phyloP scores from a whole-genome alignment of 2,329 filamentous ascomycete genomes.

The Neonectria neomacrospora region DNA sequence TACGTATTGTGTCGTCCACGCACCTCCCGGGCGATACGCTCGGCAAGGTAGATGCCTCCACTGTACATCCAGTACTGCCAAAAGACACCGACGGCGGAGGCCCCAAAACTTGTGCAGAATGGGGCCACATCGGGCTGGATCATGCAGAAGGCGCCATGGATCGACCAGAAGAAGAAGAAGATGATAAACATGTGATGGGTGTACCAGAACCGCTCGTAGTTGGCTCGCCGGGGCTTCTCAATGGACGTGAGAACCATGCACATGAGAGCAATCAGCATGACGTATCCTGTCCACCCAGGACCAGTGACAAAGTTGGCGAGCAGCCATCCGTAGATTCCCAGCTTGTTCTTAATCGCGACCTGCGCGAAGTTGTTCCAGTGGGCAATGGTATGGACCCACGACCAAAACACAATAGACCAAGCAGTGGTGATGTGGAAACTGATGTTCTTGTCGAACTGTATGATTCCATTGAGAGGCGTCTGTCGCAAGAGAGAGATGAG shows the following conservation, averaged over 20 bases:
- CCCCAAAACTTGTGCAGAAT: constrained; percentile 76
- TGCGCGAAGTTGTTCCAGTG: constrained; percentile 90
- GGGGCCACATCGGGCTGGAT: constrained; percentile 85
- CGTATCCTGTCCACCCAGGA: constrained; percentile 86
- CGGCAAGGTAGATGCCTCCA: constrained; percentile 82
- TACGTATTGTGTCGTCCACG: constrained; percentile 85
- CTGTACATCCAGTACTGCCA: constrained; percentile 93
- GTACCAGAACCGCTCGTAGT: constrained; percentile 93
- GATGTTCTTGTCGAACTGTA: constrained; percentile 91
- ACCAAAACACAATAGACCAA: constrained; percentile 90
- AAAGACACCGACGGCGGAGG: constrained; percentile 78
- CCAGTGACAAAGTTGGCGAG: constrained; percentile 82
- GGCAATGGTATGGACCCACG: constrained; percentile 85
- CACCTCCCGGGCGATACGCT: constrained; percentile 81
- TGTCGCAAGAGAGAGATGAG: constrained; percentile 83
- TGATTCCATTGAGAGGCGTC: constrained; percentile 85
- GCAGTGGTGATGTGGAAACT: constrained; percentile 87
- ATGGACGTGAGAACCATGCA: constrained; percentile 81
- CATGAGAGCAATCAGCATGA: constrained; percentile 83
- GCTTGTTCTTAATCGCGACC: constrained; percentile 77
- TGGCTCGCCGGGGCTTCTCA: constrained; percentile 80
- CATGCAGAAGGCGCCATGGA: constrained; percentile 91
- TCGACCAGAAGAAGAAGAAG: constrained; percentile 92
- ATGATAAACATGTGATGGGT: constrained; percentile 88
- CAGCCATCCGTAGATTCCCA: constrained; percentile 82